Base-by-base conservation (phyloP, 352 stramenopile genomes). In the Globisporangium parvum region DNA sequence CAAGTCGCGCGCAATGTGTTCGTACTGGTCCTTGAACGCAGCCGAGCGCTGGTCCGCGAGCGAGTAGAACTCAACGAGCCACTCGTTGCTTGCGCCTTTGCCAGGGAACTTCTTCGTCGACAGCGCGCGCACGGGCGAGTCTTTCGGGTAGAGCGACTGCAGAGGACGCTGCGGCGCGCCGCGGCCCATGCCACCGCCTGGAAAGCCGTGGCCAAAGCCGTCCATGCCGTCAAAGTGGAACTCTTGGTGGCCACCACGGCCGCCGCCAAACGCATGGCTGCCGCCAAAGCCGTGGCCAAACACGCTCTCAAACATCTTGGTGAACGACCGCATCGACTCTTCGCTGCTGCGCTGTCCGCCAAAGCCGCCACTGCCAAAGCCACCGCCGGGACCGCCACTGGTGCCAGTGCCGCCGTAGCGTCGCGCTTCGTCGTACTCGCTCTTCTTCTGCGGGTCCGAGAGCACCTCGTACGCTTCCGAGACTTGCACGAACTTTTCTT, bases 401-500 rank as follows among this genome's bases (percentile, higher is more conserved):
- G 15, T 23, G 37, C 11, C 26, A 33, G 57, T 54, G 33, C 63
- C 70, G 50, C 66, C 65, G 52, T 80, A 78, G 1, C 59, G 63
- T n/a, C 77, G 71, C 10, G 73, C 77, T 35, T 96, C 70, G 61
- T 98, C 92, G 66, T 97, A 98, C 39, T 94, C 85, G 9, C 91
- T 70, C 41, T 89, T 76, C 69, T 96, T 93, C 17, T 94, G 66
- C 45, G 85, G 67, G 53, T 98, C 92, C 18, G 85, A 95, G 20
- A 98, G 81, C 58, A 97, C 88, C 57, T 96, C 87, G 63, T 97
- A 98, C 2, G 92, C 92, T 56, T 96, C 85, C 20, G 76, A 94
- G 37, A 97, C 87, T 51, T 96, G 79, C 23, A 97, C 88, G 61
- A 98, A 98, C 64, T 93, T 94, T 52, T 93, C 72, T 49, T 93